phyloP scores from a whole-genome alignment of 768 basidiomycete species.

The Sporobolomyces roseus region DNA sequence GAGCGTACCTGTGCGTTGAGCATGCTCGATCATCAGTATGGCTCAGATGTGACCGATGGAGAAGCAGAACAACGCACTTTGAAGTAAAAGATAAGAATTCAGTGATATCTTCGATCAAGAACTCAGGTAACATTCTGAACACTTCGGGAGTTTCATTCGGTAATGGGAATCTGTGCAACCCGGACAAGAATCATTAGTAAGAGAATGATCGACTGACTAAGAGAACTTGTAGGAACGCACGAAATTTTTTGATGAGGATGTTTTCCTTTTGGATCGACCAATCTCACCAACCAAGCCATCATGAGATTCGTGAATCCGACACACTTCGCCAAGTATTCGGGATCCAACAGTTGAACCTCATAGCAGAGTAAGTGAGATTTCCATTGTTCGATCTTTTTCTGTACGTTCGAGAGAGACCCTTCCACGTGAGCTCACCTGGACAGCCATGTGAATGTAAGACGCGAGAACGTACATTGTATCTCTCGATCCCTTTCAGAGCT shows the following conservation, averaged over 20 bases:
- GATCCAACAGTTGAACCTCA: constrained; percentile 80
- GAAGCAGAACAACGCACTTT: constrained; percentile 56
- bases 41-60: background rate
- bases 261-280: constrained; percentile 71
- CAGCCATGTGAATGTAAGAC: background rate
- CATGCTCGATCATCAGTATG: background rate
- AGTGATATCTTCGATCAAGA: constrained; percentile 86
- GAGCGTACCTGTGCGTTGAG: constrained; percentile 49
- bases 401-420: too few relatives aligned
- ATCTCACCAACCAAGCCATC: constrained; percentile 87
- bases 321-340: constrained; percentile 47
- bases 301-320: constrained; percentile 75
- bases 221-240: constrained; percentile 54
- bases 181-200: background rate
- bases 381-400: constrained; percentile 50
- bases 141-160: constrained; percentile 76
- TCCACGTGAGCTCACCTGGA: constrained; percentile 56
- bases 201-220: too few relatives aligned
- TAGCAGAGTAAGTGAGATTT: constrained; percentile 59
- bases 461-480: constrained; percentile 21
- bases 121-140: constrained; percentile 87
- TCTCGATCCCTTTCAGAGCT: constrained; percentile 20
- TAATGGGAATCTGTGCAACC: constrained; percentile 64
- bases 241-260: constrained; percentile 67
- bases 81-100: constrained; percentile 81